A percentile compares a stretch with the other conserved stretches of the same genome.
These are phyloP conservation scores for Microsporum audouinii DNA, from an alignment of 2,329 filamentous ascomycete genomes.

Conservation along the genomic window DNA sequence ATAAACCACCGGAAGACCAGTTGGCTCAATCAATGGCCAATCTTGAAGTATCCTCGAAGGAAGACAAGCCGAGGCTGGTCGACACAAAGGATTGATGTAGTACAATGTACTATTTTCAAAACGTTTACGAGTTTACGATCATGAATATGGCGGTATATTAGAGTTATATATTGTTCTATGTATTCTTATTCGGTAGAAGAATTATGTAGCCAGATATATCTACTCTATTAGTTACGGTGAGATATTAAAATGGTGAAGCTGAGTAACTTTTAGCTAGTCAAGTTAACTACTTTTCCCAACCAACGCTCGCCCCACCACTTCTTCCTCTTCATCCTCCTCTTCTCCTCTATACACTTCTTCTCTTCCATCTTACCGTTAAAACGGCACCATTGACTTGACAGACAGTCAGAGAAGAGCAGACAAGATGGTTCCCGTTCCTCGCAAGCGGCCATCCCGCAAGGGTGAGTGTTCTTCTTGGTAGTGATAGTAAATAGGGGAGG, in stretches of 20 bases:
- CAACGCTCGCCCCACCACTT: too few species aligned
- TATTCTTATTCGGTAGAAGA: background rate
- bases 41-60: background rate
- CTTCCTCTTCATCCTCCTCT: background rate
- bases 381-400: background rate
- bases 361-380: background rate
- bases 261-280: too few species aligned
- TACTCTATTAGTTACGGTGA: too few species aligned
- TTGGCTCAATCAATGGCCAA: background rate
- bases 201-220: too few species aligned
- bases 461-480: conserved; percentile 46
- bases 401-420: conserved; percentile 10
- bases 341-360: background rate
- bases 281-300: too few species aligned
- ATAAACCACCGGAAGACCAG: background rate
- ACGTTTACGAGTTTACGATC: background rate
- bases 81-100: background rate
- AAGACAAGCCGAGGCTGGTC: background rate
- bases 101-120: background rate
- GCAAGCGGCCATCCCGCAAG: conserved; percentile 57
- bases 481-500: background rate
- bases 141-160: background rate
- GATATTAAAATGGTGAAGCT: too few species aligned
- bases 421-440: conserved; percentile 56
- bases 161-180: background rate